phyloP scores from a whole-genome alignment of 805 yeast genomes.

The Komagataella kurtzmanii region DNA sequence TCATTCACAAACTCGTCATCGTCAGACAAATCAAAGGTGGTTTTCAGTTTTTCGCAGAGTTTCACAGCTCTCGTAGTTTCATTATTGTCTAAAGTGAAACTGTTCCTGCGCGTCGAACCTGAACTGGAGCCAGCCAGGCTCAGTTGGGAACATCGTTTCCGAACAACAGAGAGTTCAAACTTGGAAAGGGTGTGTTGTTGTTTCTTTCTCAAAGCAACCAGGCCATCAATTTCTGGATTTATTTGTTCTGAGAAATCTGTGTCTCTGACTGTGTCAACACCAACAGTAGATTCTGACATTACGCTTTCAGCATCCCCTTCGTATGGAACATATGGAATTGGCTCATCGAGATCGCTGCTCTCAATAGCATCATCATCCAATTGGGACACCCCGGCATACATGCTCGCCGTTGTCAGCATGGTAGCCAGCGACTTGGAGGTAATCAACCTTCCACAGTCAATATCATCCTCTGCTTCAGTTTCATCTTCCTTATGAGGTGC shows the following conservation, averaged over 20 bases:
- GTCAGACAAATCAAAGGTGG: slow-evolving; percentile 30
- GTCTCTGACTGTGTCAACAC: slow-evolving; percentile 1
- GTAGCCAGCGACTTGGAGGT: slow-evolving; percentile 42
- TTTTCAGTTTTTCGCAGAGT: slow-evolving; percentile 16
- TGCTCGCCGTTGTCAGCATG: slow-evolving; percentile 41
- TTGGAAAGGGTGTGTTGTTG: not conserved
- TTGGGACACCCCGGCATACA: slow-evolving; percentile 28
- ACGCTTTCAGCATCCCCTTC: slow-evolving; percentile 1
- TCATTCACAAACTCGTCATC: slow-evolving; percentile 47
- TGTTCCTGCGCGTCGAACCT: not conserved
- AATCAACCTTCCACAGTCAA: slow-evolving; percentile 7
- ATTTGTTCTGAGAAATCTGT: not conserved
- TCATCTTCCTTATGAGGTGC: not conserved
- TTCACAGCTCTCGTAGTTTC: slow-evolving; percentile 3
- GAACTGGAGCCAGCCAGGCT: not conserved
- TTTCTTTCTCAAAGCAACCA: not conserved
- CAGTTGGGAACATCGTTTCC: not conserved
- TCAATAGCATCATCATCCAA: slow-evolving; percentile 16
- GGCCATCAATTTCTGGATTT: not conserved
- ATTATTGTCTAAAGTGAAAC: not conserved
- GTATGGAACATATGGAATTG: slow-evolving; percentile 2
- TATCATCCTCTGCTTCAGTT: not conserved
- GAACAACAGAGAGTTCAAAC: not conserved
- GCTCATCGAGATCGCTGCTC: slow-evolving; percentile 13
- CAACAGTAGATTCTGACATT: not conserved